A percentile compares a stretch with the other conserved stretches of the same genome.
Evolutionary conservation across 345 rosid species (phyloP).

Genomic region (Crucihimalaya himalaica): DNA sequence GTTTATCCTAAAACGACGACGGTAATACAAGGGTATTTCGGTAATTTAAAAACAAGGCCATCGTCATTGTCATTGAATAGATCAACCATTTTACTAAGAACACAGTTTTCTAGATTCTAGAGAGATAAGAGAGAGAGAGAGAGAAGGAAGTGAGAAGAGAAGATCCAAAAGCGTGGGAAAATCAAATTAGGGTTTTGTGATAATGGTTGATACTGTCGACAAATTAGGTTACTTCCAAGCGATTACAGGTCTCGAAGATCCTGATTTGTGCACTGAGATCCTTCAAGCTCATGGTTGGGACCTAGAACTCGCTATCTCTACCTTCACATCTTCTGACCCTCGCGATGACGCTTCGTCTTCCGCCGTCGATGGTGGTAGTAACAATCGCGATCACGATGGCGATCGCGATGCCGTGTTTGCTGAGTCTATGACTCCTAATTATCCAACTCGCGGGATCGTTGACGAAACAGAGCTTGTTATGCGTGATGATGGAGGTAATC

Average conservation of each 20-base stretch:
- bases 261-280: slow-evolving; percentile 89
- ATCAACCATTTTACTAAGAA: slow-evolving; percentile 18
- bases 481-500: slow-evolving; percentile 5
- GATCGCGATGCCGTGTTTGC: slow-evolving; percentile 25
- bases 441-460: slow-evolving; percentile 1
- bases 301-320: slow-evolving; percentile 94
- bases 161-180: slow-evolving; percentile 30
- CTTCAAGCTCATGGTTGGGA: slow-evolving; percentile 98
- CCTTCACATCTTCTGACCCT: slow-evolving; percentile 56
- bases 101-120: slow-evolving; percentile 20
- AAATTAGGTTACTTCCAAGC: slow-evolving; percentile 91
- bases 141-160: neutral
- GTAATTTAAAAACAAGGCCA: neutral
- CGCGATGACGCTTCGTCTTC: slow-evolving; percentile 37
- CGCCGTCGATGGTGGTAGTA: neutral
- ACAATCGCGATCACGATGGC: slow-evolving; percentile 8
- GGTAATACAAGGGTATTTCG: neutral
- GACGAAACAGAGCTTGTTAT: slow-evolving; percentile 25
- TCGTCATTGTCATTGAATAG: slow-evolving; percentile 27
- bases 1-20: neutral
- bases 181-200: slow-evolving; percentile 15
- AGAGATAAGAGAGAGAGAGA: slow-evolving; percentile 22
- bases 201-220: slow-evolving; percentile 84
- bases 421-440: slow-evolving; percentile 34
- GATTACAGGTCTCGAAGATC: slow-evolving; percentile 89